These are phyloP conservation scores for Chaetomiaceae sp. DNA, from an alignment of 2,329 filamentous ascomycete species.

Conservation along the genomic window DNA sequence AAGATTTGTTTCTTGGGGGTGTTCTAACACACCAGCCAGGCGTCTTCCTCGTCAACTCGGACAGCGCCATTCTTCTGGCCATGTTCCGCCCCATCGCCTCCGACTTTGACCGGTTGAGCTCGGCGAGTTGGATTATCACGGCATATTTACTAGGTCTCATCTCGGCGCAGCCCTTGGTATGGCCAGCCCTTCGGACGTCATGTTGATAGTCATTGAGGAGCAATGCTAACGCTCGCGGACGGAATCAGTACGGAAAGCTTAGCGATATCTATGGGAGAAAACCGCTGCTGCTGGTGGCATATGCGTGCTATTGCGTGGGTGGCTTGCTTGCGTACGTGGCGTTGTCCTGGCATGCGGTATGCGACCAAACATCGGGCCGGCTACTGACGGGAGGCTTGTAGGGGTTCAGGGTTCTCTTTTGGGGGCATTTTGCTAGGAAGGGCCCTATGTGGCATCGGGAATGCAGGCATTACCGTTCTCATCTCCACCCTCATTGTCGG, in stretches of 20 bases:
- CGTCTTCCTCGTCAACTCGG: slow-evolving; percentile 19
- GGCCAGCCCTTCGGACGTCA: too few species aligned
- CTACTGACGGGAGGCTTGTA: background rate
- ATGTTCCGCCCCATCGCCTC: slow-evolving; percentile 19
- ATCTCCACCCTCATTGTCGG: slow-evolving; percentile 18
- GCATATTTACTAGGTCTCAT: slow-evolving; percentile 15
- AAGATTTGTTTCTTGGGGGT: slow-evolving; percentile 10
- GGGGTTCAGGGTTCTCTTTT: slow-evolving; percentile 13
- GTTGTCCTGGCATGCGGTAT: too few species aligned
- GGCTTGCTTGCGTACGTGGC: slow-evolving; percentile 8
- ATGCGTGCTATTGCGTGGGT: slow-evolving; percentile 5
- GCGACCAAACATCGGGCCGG: too few species aligned
- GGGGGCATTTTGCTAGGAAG: slow-evolving; percentile 12
- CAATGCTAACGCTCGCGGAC: too few species aligned
- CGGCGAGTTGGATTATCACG: slow-evolving; percentile 18
- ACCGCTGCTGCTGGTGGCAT: slow-evolving; percentile 11
- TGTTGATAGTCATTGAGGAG: too few species aligned
- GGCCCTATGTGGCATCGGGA: slow-evolving; percentile 12
- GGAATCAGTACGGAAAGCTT: background rate
- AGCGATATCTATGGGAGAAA: slow-evolving; percentile 6
- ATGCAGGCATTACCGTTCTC: slow-evolving; percentile 16
- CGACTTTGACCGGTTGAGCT: slow-evolving; percentile 13
- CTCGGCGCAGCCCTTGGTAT: slow-evolving; percentile 12
- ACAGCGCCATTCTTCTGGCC: slow-evolving; percentile 17
- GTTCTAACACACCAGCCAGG: background rate